These are phyloP conservation scores for Moelleriella libera DNA, from an alignment of 2,329 filamentous ascomycete genomes.

Conservation along the genomic window DNA sequence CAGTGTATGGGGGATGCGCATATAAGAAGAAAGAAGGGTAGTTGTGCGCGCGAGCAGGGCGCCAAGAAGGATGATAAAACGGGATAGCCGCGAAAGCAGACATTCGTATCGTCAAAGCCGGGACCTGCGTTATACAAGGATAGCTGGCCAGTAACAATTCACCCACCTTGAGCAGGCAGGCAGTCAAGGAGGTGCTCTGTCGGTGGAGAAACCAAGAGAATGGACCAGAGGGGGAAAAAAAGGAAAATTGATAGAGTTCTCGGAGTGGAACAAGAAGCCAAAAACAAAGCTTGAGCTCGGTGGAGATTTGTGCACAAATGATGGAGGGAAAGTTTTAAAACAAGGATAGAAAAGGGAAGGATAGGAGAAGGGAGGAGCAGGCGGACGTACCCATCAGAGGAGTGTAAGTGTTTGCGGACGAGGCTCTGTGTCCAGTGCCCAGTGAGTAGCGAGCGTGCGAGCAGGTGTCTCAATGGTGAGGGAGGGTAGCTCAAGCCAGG, in stretches of 20 bases:
- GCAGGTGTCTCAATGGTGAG: constrained; percentile 13
- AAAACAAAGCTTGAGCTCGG: not conserved
- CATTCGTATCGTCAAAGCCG: constrained; percentile 1
- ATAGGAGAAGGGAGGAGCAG: not conserved
- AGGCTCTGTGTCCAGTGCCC: constrained; percentile 9
- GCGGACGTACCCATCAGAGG: constrained; percentile 9
- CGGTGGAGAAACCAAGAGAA: not conserved
- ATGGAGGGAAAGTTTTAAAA: not conserved
- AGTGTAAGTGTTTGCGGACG: constrained; percentile 9
- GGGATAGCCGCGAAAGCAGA: not conserved
- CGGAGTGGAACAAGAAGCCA: not conserved
- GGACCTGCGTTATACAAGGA: not conserved
- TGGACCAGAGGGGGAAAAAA: not conserved
- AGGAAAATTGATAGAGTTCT: not conserved
- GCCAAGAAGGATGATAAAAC: not conserved
- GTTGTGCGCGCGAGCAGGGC: not conserved
- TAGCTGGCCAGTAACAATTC: not conserved
- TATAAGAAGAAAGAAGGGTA: not conserved
- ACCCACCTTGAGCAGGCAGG: not conserved
- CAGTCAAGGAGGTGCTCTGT: too few species aligned
- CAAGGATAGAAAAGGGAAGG: not conserved
- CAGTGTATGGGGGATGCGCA: constrained; percentile 4
- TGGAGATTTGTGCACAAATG: not conserved
- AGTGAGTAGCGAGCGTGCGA: constrained; percentile 7
- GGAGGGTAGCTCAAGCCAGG: constrained; percentile 9